A percentile compares a stretch with the other conserved stretches of the same genome.
Conservation (phyloP, 345 rosid genomes). For the Sonneratia caseolaris region DNA sequence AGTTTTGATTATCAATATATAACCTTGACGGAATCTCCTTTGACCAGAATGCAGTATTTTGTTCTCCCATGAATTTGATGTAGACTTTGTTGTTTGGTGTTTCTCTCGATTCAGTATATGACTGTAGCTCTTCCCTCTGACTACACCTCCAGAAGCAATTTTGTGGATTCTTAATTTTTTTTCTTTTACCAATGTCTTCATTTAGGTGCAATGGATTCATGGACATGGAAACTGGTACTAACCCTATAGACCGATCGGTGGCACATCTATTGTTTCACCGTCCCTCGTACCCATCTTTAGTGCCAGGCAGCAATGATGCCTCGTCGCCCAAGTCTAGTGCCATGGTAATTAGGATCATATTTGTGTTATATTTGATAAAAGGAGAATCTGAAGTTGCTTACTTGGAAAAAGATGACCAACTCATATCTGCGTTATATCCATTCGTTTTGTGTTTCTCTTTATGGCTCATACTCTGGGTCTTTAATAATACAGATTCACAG, state of each 20-base stretch:
- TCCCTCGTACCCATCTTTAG: conserved; percentile 48
- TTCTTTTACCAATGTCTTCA: not conserved
- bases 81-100: not conserved
- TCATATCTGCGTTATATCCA: too few species aligned
- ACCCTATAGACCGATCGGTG: conserved; percentile 89
- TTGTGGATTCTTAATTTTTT: not conserved
- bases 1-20: not conserved
- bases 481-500: conserved; percentile 38
- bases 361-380: not conserved
- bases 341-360: conserved; percentile 26
- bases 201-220: conserved; percentile 53
- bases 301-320: conserved; percentile 28
- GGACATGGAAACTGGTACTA: conserved; percentile 80
- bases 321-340: conserved; percentile 31
- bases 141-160: not conserved
- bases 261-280: conserved; percentile 89
- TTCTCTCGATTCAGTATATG: not conserved
- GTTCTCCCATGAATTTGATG: not conserved
- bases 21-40: not conserved
- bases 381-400: not conserved
- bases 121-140: not conserved
- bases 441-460: not conserved
- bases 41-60: not conserved
- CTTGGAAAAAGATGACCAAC: not conserved
- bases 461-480: not conserved